Evolutionary conservation across 2,329 filamentous ascomycete genomes (phyloP).

Genomic region (Phaeophleospora eucalypticola): DNA sequence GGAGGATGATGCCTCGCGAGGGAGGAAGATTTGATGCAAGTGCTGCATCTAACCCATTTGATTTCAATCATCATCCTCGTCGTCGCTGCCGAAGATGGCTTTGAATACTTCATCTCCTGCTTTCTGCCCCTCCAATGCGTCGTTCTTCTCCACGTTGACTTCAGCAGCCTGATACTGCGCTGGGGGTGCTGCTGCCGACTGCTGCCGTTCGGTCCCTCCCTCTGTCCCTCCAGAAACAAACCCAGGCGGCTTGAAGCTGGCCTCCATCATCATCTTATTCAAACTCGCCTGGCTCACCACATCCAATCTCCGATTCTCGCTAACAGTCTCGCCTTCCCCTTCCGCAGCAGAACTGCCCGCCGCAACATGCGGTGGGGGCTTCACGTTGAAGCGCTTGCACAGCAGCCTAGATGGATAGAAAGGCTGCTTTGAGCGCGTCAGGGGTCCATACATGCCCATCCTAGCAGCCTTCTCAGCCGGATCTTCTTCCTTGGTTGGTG

Average conservation of each 20-base stretch:
- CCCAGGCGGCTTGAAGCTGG: conserved; percentile 24
- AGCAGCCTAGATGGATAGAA: conserved; percentile 80
- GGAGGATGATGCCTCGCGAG: too few species aligned
- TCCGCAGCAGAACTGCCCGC: conserved; percentile 30
- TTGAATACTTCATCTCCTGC: conserved; percentile 80
- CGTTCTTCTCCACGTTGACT: conserved; percentile 71
- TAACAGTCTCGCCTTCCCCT: conserved; percentile 28
- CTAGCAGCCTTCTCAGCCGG: conserved; percentile 82
- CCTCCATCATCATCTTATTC: conserved; percentile 51
- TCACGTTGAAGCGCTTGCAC: conserved; percentile 95
- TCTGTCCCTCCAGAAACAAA: conserved; percentile 16
- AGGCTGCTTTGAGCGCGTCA: conserved; percentile 68
- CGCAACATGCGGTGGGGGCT: conserved; percentile 61
- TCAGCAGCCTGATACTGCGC: conserved; percentile 22
- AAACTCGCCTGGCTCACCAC: conserved; percentile 55
- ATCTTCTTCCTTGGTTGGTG: conserved; percentile 58
- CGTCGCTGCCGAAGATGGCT: conserved; percentile 85
- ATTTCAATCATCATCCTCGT: conserved; percentile 33
- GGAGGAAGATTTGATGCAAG: too few species aligned
- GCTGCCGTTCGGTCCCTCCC: conserved; percentile 11
- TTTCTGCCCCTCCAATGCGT: conserved; percentile 67
- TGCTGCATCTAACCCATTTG: too few species aligned
- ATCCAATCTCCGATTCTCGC: conserved; percentile 50
- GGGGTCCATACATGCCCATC: conserved; percentile 84
- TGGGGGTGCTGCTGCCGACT: conserved; percentile 11